Conservation (phyloP, 2,329 filamentous ascomycete genomes). For the Magnaporthiopsis poae region DNA sequence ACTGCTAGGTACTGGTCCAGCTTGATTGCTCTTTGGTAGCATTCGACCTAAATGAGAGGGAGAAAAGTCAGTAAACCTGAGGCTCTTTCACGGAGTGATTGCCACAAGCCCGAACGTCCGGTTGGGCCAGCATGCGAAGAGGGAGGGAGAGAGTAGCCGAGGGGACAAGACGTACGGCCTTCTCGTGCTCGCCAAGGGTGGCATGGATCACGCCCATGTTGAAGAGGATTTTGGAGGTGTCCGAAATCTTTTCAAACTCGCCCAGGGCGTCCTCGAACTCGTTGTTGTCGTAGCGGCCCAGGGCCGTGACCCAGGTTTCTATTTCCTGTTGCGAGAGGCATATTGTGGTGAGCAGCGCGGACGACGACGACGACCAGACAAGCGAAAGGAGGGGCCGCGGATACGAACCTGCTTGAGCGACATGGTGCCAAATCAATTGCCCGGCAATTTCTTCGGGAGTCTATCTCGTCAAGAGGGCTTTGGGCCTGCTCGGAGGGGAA, state of each 20-base stretch:
- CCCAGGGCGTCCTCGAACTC: constrained; percentile 84
- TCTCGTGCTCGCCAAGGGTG: constrained; percentile 88
- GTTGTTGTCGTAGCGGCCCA: constrained; percentile 89
- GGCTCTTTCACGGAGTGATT: too few relatives aligned
- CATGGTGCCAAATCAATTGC: constrained; percentile 18
- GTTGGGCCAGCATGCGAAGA: neutral
- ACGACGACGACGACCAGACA: neutral
- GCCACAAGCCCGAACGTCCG: neutral
- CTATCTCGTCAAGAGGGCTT: neutral
- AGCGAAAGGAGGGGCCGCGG: constrained; percentile 1
- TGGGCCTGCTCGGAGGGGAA: neutral
- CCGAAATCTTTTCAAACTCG: constrained; percentile 76
- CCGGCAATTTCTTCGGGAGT: neutral
- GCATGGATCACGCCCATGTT: constrained; percentile 98
- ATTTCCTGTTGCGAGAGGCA: constrained; percentile 61
- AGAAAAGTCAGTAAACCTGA: constrained; percentile 12
- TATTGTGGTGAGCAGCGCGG: neutral
- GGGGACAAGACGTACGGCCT: constrained; percentile 58
- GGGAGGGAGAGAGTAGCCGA: constrained; percentile 10
- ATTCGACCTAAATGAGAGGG: constrained; percentile 60
- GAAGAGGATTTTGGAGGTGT: constrained; percentile 97
- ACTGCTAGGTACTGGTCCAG: constrained; percentile 93
- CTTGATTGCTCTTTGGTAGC: constrained; percentile 81
- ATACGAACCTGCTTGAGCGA: constrained; percentile 31
- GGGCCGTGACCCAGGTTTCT: constrained; percentile 91